phyloP scores from a whole-genome alignment of 1,284 basidiomycete species.

The Sporisorium iseilematis-ciliati region DNA sequence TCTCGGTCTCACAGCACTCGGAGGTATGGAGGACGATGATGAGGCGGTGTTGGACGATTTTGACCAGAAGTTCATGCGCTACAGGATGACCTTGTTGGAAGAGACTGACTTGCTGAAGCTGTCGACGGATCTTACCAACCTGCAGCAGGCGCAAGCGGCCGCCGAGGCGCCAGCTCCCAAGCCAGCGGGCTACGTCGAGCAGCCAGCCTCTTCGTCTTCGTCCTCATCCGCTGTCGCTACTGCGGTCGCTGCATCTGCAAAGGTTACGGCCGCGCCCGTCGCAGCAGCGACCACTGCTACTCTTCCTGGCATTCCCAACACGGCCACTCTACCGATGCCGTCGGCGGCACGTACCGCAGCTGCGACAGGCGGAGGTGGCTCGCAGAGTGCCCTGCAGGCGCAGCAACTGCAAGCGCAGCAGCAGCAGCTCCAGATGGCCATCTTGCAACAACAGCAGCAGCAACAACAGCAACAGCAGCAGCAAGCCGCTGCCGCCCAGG shows the following conservation, averaged over 20 bases:
- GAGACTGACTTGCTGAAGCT: slow-evolving; percentile 66
- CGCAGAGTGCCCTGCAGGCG: slow-evolving; percentile 39
- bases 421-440: slow-evolving; percentile 47
- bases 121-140: slow-evolving; percentile 66
- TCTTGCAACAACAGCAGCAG: slow-evolving; percentile 49
- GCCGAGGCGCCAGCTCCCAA: slow-evolving; percentile 56
- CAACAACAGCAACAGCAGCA: slow-evolving; percentile 51
- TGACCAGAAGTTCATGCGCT: slow-evolving; percentile 68
- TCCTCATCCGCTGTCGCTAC: slow-evolving; percentile 23
- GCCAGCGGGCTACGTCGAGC: slow-evolving; percentile 52
- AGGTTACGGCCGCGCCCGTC: slow-evolving; percentile 17
- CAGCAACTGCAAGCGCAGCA: slow-evolving; percentile 44
- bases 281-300: slow-evolving; percentile 31
- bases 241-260: slow-evolving; percentile 26
- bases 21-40: slow-evolving; percentile 69
- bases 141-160: slow-evolving; percentile 66
- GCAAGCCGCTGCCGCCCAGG: slow-evolving; percentile 29
- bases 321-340: slow-evolving; percentile 33
- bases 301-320: slow-evolving; percentile 29
- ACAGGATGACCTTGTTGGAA: slow-evolving; percentile 67
- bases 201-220: slow-evolving; percentile 18
- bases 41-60: slow-evolving; percentile 69
- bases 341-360: slow-evolving; percentile 43
- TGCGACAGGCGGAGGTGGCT: slow-evolving; percentile 35
- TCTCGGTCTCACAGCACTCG: slow-evolving; percentile 64